A percentile compares a stretch with the other conserved stretches of the same genome.
Conservation (phyloP, 2,329 filamentous ascomycete genomes). For the Akanthomyces muscarius region DNA sequence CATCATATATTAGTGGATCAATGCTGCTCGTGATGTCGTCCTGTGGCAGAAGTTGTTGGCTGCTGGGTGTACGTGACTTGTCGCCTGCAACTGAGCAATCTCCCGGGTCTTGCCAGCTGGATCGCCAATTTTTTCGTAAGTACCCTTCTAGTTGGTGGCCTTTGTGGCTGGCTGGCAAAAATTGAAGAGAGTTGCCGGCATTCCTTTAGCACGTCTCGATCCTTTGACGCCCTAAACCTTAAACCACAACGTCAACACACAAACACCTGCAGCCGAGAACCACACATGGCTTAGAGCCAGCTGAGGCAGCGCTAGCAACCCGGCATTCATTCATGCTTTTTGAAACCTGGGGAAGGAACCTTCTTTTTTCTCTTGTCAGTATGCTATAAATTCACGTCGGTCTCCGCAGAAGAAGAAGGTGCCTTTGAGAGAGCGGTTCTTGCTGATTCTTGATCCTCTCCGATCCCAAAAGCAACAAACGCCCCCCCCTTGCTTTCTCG, state of each 20-base stretch:
- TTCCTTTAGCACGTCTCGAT: too few species aligned
- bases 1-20: too few species aligned
- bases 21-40: too few species aligned
- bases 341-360: neutral
- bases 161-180: neutral
- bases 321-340: neutral
- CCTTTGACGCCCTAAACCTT: neutral
- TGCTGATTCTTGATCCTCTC: neutral
- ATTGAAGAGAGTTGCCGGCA: neutral
- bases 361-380: neutral
- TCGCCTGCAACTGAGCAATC: too few species aligned
- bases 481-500: neutral
- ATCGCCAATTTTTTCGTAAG: too few species aligned
- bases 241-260: neutral
- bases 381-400: neutral
- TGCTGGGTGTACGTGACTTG: too few species aligned
- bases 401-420: neutral
- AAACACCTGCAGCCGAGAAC: neutral
- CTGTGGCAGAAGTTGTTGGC: too few species aligned
- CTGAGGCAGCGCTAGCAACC: neutral
- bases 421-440: neutral
- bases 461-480: neutral
- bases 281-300: neutral
- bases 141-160: too few species aligned
- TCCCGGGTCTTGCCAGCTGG: too few species aligned